Base-by-base conservation (phyloP, 2,329 filamentous ascomycete genomes). In the Diaporthe batatas region DNA sequence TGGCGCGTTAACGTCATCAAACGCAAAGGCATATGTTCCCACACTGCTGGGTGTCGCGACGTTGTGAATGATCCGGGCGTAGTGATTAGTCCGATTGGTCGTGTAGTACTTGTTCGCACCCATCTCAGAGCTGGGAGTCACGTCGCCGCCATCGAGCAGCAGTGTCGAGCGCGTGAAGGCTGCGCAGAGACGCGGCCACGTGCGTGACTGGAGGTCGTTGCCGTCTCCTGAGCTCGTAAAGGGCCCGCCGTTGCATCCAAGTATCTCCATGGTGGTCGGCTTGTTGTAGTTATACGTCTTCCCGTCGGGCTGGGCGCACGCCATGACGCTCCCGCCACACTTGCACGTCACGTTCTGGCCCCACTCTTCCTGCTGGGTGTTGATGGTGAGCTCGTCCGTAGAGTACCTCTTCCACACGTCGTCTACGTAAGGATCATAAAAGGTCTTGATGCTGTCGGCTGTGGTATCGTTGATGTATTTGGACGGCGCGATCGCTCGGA, bases 1-100 rank as follows among this genome's bases (percentile, higher is more conserved):
- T 18, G 86, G 88, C 70, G 68, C 67, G 11, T 89, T 88, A 23
- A 93, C 91, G 78, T 93, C 91, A 77, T 93, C 91, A 76, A 92
- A 93, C 0, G 91, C 85, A 77, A 92, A 93, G 0, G 89, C 88
- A 78, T 93, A 93, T 0, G 68, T 70, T 0, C 68, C 68, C 54
- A 14, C 42, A 32, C 10, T 14, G 0, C 68, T 54, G 2, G 42
- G 68, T 14, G 54, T 59, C 78, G 92, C 90, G 6, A 86, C 78
- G 81, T 91, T 89, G 65, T 88, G 84, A 2, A 93, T 85, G 51
- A 92, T 83, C 11, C 89, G 83, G 39, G 88, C 83, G 78, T 91
- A 93, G 78, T 92, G 90, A 76, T 81, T 85, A 14, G 85, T 86
- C 0, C 85, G 83, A 58, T 80, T 75, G n/a, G 36, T 73, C 2